Evolutionary conservation across 2,329 filamentous ascomycete species (phyloP), one percentile per base, ranked within the genome.

Genomic region (Hypoxylon sp.): DNA sequence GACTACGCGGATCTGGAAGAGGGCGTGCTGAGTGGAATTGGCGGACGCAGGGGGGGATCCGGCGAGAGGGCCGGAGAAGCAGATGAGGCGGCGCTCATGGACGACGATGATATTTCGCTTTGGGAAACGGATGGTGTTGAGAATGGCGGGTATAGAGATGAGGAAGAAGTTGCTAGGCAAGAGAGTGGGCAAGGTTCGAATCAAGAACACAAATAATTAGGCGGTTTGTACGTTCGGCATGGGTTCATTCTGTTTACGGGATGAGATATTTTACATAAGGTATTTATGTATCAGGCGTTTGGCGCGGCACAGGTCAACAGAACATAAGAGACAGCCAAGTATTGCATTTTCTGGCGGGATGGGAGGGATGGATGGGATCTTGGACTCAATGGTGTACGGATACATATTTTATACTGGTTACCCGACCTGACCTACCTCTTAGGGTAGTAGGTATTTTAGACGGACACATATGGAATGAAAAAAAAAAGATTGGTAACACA

Each of bases 71-170:
- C 69, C 36, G 78, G 79, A 19, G 77, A 78, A 29, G 73, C 76
- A 25, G 78, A 80, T 26, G 76, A 76, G 5, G 79, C 80, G 3
- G 77, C 78, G 20, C 67, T 83, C 27, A 81, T 83, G 78, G 76
- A 78, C 34, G 81, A 82, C 36, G 81, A 84, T 48, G 81, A 84
- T 56, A 78, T 84, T 44, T 83, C 80, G 20, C 68, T 84, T 13
- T 84, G 81, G 81, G 79, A 78, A 15, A 70, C 56, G 41, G 52
- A 73, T 15, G 72, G 69, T 16, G 70, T 69, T 15, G 70, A 68
- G 1, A 43, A 42, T 4, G 58, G 42, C 16, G n/a, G n/a, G n/a
- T 64, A 64, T 25, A 50, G 57, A 12, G 63, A 66, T 23, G 58
- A 63, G 11, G 55, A 13, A 9, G 52, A 56, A 29, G 63, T 65